Percentiles rank a stretch among this genome's conserved stretches.
Evolutionary conservation across 345 rosid genomes (phyloP).

Genomic region (Gossypioides kirkii): DNA sequence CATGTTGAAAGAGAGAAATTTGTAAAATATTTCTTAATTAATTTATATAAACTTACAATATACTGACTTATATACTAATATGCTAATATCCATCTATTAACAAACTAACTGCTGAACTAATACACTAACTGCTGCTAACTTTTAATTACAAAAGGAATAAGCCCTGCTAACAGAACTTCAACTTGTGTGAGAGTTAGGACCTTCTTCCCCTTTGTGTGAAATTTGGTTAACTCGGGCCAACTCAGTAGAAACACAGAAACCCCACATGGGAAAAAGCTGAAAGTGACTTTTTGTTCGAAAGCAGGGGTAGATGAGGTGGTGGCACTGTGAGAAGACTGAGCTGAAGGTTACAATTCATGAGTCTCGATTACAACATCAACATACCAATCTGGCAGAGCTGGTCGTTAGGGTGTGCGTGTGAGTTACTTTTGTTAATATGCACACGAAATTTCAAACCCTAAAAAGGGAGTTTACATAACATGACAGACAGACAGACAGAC

Average conservation of each 20-base stretch:
- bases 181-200: not conserved
- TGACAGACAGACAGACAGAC: constrained; percentile 17
- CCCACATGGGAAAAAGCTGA: constrained; percentile 30
- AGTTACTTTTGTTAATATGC: not conserved
- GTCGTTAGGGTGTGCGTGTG: not conserved
- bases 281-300: constrained; percentile 17
- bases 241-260: constrained; percentile 16
- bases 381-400: not conserved
- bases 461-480: not conserved
- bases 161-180: no score
- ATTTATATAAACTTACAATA: no score
- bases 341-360: constrained; percentile 20
- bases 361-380: not conserved
- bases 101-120: not conserved
- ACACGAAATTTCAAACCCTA: constrained; percentile 16
- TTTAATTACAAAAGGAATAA: no score
- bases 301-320: not conserved
- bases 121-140: no score
- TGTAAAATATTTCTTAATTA: no score
- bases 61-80: no score
- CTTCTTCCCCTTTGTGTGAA: not conserved
- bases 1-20: no score
- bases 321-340: not conserved
- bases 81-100: no score
- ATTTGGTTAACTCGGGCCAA: not conserved